Base-by-base conservation (phyloP, 2,329 filamentous ascomycete genomes). In the Sporothrix phasma region DNA sequence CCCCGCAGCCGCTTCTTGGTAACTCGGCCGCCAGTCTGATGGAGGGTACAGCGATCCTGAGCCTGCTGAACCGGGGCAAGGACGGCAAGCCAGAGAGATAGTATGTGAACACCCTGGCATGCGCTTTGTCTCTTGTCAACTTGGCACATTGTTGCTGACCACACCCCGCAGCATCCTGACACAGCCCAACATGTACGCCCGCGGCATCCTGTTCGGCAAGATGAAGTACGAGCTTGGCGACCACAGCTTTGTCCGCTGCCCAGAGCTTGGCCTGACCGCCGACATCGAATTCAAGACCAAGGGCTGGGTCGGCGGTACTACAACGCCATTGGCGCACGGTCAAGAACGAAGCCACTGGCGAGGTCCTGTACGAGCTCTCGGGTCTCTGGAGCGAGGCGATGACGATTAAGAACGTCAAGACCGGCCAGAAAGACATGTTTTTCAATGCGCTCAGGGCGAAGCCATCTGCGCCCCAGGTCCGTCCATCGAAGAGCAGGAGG, bases 171-270 rank as follows among this genome's bases (percentile, higher is more conserved):
- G 90, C 76, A 90, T 95, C 72, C 77, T 97, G 61, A 97, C 94
- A 4, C 94, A 99, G 73, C 94, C 94, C 19, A 99, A 99, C 78
- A 99, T 99, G 92, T 99, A 99, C 75, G 94, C 93, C 24, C 85
- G 94, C 67, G 93, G 94, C 41, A 97, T 99, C 66, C 80, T 99
- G 8, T 97, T 99, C 72, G 94, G 94, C 56, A 97, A 97, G 76
- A 97, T 99, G 94, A 97, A 97, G 76, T 99, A 97, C 76, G 94
- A 99, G 78, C 85, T 99, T 7, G 94, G 93, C 68, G 93, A 97
- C 74, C 92, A 96, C 78, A 96, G 92, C 74, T 90, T 92, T 70
- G 90, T 99, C 22, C 84, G 88, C 69, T 97, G 94, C 74, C 91
- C 93, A 0, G 93, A 97, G 74, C 84, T 91, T 19, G 88, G 92